Conservation (phyloP, 2,329 filamentous ascomycete genomes). For the Chaetomium olivaceum region DNA sequence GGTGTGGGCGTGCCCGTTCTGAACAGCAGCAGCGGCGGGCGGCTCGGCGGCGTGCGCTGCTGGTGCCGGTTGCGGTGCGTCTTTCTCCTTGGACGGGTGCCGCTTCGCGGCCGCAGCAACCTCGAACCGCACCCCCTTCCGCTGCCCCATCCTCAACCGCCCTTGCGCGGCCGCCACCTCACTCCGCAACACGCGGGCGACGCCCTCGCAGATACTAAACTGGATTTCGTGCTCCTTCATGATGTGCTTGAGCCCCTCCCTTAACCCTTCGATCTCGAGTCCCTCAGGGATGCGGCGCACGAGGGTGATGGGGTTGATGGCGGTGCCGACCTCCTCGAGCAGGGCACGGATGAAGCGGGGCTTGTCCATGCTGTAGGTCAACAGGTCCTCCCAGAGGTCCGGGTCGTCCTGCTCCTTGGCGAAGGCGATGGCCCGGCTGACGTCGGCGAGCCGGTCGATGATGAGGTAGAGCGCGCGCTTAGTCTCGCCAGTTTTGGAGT, state of each 20-base stretch:
- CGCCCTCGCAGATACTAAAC: constrained; percentile 85
- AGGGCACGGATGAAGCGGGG: constrained; percentile 90
- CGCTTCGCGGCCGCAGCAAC: constrained; percentile 46
- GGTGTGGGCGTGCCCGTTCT: not conserved
- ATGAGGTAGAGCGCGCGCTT: constrained; percentile 91
- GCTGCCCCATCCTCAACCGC: constrained; percentile 74
- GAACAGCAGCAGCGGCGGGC: not conserved
- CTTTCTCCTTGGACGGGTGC: not conserved
- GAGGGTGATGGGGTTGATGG: constrained; percentile 88
- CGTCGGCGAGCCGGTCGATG: constrained; percentile 87
- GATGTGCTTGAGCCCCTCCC: constrained; percentile 85
- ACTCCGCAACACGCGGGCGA: constrained; percentile 79
- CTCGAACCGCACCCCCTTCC: constrained; percentile 86
- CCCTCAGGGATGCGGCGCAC: constrained; percentile 90
- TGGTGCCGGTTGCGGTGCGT: not conserved
- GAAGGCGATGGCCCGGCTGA: constrained; percentile 89
- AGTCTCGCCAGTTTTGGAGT: constrained; percentile 92
- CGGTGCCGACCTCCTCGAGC: constrained; percentile 89
- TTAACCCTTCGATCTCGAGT: constrained; percentile 84
- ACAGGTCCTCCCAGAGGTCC: constrained; percentile 91
- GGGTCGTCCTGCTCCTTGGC: constrained; percentile 90
- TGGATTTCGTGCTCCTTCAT: constrained; percentile 96
- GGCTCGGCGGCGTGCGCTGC: not conserved
- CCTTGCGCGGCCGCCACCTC: constrained; percentile 87
- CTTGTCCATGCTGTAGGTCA: constrained; percentile 97